Evolutionary conservation across 257 asterid species (phyloP).

Genomic region (Solanum rostratum): DNA sequence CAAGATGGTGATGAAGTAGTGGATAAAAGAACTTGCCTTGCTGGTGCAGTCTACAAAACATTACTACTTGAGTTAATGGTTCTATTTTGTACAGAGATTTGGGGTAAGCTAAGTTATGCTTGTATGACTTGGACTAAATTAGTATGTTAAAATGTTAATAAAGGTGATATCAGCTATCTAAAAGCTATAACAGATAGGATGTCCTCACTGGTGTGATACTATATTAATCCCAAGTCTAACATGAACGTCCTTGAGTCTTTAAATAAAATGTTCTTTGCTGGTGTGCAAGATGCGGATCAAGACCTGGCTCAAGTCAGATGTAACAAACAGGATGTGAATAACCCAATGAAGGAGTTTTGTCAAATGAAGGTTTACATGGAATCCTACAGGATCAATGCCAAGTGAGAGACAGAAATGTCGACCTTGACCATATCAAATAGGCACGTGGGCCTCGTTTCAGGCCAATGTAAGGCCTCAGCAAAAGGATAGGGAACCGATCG

Average conservation of each 20-base stretch:
- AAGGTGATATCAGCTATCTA: neutral
- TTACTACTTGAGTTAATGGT: no score
- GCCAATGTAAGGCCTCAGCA: neutral
- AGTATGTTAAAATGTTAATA: neutral
- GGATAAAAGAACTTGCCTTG: neutral
- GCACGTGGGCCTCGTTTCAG: neutral
- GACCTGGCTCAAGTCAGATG: neutral
- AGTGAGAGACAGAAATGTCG: neutral
- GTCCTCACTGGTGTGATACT: neutral
- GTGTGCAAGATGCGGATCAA: neutral
- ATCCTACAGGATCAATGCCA: neutral
- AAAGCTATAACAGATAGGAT: neutral
- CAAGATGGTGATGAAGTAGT: neutral
- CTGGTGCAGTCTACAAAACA: neutral
- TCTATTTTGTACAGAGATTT: neutral
- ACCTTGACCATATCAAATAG: neutral
- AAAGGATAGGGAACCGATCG: neutral
- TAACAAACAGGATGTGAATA: neutral
- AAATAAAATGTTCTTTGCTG: neutral
- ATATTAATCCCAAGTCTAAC: neutral
- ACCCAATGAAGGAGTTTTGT: neutral
- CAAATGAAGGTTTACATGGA: neutral
- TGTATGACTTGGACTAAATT: neutral
- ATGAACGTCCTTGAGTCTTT: neutral
- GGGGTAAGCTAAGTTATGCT: neutral